Base-by-base conservation (phyloP, 2,329 filamentous ascomycete genomes). In the Pseudovirgaria hyperparasitica region DNA sequence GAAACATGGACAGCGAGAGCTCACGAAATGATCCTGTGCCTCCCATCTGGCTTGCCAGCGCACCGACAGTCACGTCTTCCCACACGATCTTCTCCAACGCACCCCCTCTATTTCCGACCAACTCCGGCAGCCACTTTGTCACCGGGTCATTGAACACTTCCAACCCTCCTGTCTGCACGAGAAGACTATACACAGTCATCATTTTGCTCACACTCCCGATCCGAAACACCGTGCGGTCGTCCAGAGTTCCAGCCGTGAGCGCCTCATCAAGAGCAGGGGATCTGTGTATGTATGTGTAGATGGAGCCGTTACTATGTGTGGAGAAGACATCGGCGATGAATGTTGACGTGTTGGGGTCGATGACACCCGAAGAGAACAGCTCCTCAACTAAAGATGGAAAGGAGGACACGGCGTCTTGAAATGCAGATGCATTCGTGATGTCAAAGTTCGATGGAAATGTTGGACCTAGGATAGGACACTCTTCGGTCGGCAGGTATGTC, bases 151-250 rank as follows among this genome's bases (percentile, higher is more conserved):
- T 50, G 41, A 55, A 62, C 16, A 28, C 13, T 17, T 47, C 39
- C 10, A 37, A 32, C 28, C 58, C 52, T 2, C 60, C 57, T n/a
- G 46, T 45, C 30, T 58, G 49, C 9, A 49, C 45, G 11, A 65
- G 43, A 33, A 56, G 58, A 5, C 49, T 49, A 27, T 56, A 60
- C 3, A 62, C 48, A 3, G 53, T 58, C 33, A 60, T 52, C 5
- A 62, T 38, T 38, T 67, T 65, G 7, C 58, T 58, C 8, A 65
- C 40, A 33, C 60, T 65, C 9, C 54, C 62, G 5, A 65, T 45
- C 2, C 60, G 48, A 28, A 60, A 67, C 3, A 62, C 47, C 0
- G 55, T 56, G 28, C 61, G 36, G 5, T 36, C 31, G 17, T 47
- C 39, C 6, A 55, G 41, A 25, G 33, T 5, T 20, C 31, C n/a